Percentiles rank a stretch among this genome's conserved stretches.
phyloP scores from a whole-genome alignment of 495 filamentous ascomycete genomes.

The Penicillium antarcticum region DNA sequence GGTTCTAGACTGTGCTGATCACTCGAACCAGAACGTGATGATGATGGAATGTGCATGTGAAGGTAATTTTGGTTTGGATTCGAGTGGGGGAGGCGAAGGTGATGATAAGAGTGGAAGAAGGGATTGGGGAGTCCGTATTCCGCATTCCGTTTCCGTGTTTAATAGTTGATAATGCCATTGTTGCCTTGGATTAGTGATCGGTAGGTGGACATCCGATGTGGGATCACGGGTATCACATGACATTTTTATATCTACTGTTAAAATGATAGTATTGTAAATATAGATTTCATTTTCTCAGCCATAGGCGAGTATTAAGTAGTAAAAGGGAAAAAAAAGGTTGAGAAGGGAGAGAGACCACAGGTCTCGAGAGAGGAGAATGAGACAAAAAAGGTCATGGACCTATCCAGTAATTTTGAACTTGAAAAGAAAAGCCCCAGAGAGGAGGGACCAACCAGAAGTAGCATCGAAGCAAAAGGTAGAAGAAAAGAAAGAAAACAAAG shows the following conservation, averaged over 20 bases:
- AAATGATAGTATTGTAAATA: background rate
- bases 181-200: too few relatives aligned
- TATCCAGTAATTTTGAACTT: background rate
- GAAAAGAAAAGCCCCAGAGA: background rate
- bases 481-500: conserved; percentile 15
- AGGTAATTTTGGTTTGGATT: too few relatives aligned
- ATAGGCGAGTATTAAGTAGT: conserved; percentile 21
- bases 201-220: too few relatives aligned
- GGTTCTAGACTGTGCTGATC: too few relatives aligned
- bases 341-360: conserved; percentile 23
- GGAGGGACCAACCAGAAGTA: conserved; percentile 5
- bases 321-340: conserved; percentile 9
- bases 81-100: too few relatives aligned
- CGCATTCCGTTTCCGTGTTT: background rate
- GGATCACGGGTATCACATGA: conserved; percentile 4
- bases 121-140: too few relatives aligned
- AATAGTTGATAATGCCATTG: too few relatives aligned
- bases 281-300: conserved; percentile 11
- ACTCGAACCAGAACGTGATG: too few relatives aligned
- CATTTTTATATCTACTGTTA: too few relatives aligned
- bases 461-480: conserved; percentile 13
- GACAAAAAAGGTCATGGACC: conserved; percentile 2
- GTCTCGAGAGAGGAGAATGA: conserved; percentile 25
- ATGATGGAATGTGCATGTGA: too few relatives aligned
- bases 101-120: too few relatives aligned